phyloP scores from a whole-genome alignment of 2,329 filamentous ascomycete genomes.

The Nannizziopsis arthrosporioides region DNA sequence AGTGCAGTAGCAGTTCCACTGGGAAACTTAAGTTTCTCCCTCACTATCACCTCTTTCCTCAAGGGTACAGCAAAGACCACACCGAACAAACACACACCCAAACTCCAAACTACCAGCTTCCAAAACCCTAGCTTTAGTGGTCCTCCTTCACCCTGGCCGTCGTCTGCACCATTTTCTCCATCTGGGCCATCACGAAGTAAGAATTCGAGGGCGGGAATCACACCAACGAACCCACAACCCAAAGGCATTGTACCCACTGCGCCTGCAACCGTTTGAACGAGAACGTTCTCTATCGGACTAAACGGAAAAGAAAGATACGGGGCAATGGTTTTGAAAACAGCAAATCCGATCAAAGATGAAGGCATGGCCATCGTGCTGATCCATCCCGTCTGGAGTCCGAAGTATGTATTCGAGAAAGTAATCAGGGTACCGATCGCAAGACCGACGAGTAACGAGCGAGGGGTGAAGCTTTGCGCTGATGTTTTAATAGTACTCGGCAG shows the following conservation, averaged over 20 bases:
- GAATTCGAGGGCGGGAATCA: conserved; percentile 85
- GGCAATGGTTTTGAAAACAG: conserved; percentile 72
- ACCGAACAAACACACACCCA: conserved; percentile 91
- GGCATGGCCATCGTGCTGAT: conserved; percentile 93
- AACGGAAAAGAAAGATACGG: conserved; percentile 68
- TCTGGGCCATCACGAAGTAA: conserved; percentile 66
- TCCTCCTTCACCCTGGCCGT: conserved; percentile 58
- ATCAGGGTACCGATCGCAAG: conserved; percentile 78
- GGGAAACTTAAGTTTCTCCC: conserved; percentile 85
- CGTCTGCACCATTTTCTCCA: conserved; percentile 62
- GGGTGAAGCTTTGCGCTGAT: conserved; percentile 58
- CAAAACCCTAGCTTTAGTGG: conserved; percentile 59
- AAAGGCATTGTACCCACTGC: conserved; percentile 94
- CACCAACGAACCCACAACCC: conserved; percentile 88
- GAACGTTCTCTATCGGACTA: conserved; percentile 87
- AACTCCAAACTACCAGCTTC: conserved; percentile 77
- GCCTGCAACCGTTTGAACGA: conserved; percentile 91
- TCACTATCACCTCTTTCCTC: conserved; percentile 79
- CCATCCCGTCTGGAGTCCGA: conserved; percentile 85
- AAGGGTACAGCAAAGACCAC: conserved; percentile 92
- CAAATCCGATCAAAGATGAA: conserved; percentile 84
- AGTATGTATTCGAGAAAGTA: conserved; percentile 96
- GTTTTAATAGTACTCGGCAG: conserved; percentile 11
- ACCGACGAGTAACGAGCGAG: conserved; percentile 67
- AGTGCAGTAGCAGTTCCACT: conserved; percentile 91